phyloP scores from a whole-genome alignment of 1,284 basidiomycete genomes.

The Rhodotorula sp. region DNA sequence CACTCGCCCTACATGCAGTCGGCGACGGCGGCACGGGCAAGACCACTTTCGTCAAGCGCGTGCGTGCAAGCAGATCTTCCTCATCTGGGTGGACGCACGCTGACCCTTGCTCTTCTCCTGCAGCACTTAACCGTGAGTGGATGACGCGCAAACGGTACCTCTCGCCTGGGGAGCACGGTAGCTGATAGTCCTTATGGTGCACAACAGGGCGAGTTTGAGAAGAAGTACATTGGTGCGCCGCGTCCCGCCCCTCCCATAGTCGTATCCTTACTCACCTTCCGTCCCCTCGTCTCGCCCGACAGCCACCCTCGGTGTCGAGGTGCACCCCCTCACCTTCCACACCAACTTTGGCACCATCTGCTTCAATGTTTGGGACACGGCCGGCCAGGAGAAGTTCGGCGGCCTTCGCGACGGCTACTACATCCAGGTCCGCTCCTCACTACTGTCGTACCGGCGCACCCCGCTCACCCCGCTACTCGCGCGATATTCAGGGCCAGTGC shows the following conservation, averaged over 20 bases:
- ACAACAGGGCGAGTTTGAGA: slow-evolving; percentile 82
- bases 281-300: not conserved
- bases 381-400: slow-evolving; percentile 99
- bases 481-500: slow-evolving; percentile 70
- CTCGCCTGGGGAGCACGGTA: not conserved
- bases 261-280: not conserved
- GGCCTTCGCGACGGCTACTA: slow-evolving; percentile 97
- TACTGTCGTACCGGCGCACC: too few species aligned
- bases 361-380: slow-evolving; percentile 99
- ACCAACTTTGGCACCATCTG: slow-evolving; percentile 99
- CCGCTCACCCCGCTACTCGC: slow-evolving; percentile 20
- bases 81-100: not conserved
- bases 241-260: not conserved
- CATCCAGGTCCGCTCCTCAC: slow-evolving; percentile 64
- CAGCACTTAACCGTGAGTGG: slow-evolving; percentile 82
- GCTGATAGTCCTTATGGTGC: not conserved
- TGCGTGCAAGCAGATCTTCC: slow-evolving; percentile 49
- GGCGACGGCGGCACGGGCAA: slow-evolving; percentile 52
- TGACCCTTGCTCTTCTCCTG: slow-evolving; percentile 40
- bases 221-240: slow-evolving; percentile 94
- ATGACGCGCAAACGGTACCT: slow-evolving; percentile 1
- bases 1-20: slow-evolving; percentile 22
- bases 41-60: slow-evolving; percentile 92
- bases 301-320: slow-evolving; percentile 99
- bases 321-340: slow-evolving; percentile 91